These are phyloP conservation scores for Lachnellula arida DNA, from an alignment of 2,329 filamentous ascomycete species.

Conservation along the genomic window DNA sequence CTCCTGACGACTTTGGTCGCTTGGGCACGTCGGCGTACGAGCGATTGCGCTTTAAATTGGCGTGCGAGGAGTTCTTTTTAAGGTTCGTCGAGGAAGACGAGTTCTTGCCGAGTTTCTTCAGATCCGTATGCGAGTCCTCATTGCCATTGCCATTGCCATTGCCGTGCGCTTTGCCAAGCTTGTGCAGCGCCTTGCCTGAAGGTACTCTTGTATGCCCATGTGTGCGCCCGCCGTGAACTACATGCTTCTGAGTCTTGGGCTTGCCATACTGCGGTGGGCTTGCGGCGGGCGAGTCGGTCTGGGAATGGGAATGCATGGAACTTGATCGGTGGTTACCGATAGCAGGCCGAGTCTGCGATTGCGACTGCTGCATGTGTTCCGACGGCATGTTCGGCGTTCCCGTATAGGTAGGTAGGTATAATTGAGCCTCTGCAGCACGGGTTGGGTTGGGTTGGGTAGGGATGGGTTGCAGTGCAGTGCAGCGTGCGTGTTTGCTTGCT, in stretches of 20 bases:
- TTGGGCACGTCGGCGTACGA: slow-evolving; percentile 53
- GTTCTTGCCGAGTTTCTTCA: slow-evolving; percentile 25
- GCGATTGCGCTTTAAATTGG: slow-evolving; percentile 55
- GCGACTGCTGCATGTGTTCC: slow-evolving; percentile 14
- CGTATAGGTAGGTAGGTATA: slow-evolving; percentile 14
- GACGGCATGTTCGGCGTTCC: slow-evolving; percentile 24
- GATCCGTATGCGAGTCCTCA: slow-evolving; percentile 26
- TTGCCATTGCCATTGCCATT: slow-evolving; percentile 13
- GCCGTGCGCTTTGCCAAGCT: slow-evolving; percentile 24
- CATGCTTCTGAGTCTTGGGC: slow-evolving; percentile 27
- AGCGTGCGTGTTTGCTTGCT: slow-evolving; percentile 22
- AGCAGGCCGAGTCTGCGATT: slow-evolving; percentile 16
- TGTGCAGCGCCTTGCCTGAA: slow-evolving; percentile 29
- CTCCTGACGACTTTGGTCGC: slow-evolving; percentile 43
- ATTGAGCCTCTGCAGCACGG: slow-evolving; percentile 7
- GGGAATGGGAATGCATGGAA: slow-evolving; percentile 20
- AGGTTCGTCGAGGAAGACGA: slow-evolving; percentile 33
- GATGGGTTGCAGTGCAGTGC: not conserved
- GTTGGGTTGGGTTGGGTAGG: not conserved
- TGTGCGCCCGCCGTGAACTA: slow-evolving; percentile 24
- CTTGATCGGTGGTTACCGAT: slow-evolving; percentile 22
- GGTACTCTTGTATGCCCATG: slow-evolving; percentile 23
- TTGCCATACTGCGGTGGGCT: slow-evolving; percentile 26
- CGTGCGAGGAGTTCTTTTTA: slow-evolving; percentile 49
- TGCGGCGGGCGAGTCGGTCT: slow-evolving; percentile 18